These are phyloP conservation scores for Leccinum sublutescens DNA, from an alignment of 768 basidiomycete species.

Conservation along the genomic window DNA sequence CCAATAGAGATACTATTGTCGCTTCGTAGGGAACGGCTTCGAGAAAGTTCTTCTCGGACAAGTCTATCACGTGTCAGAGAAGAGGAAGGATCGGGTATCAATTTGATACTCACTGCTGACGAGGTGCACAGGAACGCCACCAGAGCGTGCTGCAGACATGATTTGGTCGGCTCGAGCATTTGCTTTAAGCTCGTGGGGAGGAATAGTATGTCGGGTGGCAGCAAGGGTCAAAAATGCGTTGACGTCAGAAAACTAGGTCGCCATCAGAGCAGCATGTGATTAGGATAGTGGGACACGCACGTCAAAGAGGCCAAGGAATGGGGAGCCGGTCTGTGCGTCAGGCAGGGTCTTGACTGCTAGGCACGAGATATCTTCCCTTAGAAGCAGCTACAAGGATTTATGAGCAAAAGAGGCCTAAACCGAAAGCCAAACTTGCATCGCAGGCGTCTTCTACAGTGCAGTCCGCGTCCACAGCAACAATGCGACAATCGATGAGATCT, in stretches of 20 bases:
- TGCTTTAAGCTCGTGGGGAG: conserved; percentile 56
- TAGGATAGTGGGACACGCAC: conserved; percentile 39
- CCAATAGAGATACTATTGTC: conserved; percentile 58
- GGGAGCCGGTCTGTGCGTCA: conserved; percentile 18
- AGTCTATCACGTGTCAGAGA: conserved; percentile 44
- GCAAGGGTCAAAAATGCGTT: conserved; percentile 87
- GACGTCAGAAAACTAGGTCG: conserved; percentile 70
- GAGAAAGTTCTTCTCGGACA: conserved; percentile 83
- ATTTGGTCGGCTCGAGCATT: conserved; percentile 66
- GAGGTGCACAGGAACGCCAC: conserved; percentile 69
- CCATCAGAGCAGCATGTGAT: conserved; percentile 8
- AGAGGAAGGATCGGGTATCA: not conserved
- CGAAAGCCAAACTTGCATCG: conserved; percentile 47
- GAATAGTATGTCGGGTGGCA: conserved; percentile 70
- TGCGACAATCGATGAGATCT: conserved; percentile 72
- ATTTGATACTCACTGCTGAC: conserved; percentile 63
- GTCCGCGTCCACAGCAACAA: conserved; percentile 67
- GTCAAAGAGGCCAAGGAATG: conserved; percentile 68
- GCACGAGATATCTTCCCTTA: conserved; percentile 62
- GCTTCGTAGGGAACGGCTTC: conserved; percentile 62
- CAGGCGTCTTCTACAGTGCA: conserved; percentile 81
- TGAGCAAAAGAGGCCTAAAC: not conserved
- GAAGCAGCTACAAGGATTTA: conserved; percentile 45
- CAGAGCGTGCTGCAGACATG: conserved; percentile 69
- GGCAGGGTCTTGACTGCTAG: conserved; percentile 53